Evolutionary conservation across 1,139 yeast genomes (phyloP), one percentile per base, ranked within the genome.

Genomic region (Candida frijolesensis): DNA sequence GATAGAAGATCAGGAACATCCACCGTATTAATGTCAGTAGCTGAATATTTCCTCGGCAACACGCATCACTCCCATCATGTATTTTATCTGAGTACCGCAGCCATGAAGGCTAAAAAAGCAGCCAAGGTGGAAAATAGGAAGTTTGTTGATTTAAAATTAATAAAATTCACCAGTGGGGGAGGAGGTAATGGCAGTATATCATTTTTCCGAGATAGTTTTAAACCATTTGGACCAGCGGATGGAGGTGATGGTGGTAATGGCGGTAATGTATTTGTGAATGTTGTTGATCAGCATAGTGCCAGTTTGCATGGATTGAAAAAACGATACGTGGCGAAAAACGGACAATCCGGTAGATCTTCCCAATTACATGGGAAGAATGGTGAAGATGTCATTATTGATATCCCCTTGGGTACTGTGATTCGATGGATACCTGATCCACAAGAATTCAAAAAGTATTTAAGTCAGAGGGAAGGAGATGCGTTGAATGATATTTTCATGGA

Each of bases 181-280:
- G 99, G 99, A 29, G 99, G 99, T 1, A 79, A 85, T 63, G 99
- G 99, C 6, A 78, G 83, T 45, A 87, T 90, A 0, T 87, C 97
- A 0, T 94, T 94, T 65, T 80, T 87, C 56, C 73, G 96, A 54
- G 98, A 90, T 60, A 89, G 96, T 1, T 89, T 91, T 47, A 72
- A 89, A 42, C 79, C 96, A 0, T 77, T 79, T 16, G 99, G 99
- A 0, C 98, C 99, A 0, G 96, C 99, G 0, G 96, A 92, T 66
- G 99, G 99, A 22, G 99, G 99, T 14, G 98, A 94, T 67, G 99
- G 99, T 22, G 99, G 99, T 5, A 74, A 78, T 54, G 99, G 99
- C 11, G 99, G 99, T 1, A 79, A 87, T 49, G 80, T 94, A 2
- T 92, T 86, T 63, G 80, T 94, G 4, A 89, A 85, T 63, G 96